Percentiles rank a stretch among this genome's conserved stretches.
These are phyloP conservation scores for Xylariales sp. DNA, from an alignment of 2,329 filamentous ascomycete genomes.

Conservation along the genomic window DNA sequence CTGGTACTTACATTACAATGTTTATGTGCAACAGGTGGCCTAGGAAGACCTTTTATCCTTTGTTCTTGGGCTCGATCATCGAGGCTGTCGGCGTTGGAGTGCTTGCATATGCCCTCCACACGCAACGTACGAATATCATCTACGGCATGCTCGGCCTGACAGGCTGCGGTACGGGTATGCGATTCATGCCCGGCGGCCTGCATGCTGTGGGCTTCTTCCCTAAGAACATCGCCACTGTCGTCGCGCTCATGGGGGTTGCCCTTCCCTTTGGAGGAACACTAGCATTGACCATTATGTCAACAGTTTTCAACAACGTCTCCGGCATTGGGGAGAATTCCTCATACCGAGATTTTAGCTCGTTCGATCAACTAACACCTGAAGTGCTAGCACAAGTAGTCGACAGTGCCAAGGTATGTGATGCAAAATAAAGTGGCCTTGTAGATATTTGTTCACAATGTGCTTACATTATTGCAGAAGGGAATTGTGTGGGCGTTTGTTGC, in stretches of 20 bases:
- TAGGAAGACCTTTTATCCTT: conserved; percentile 54
- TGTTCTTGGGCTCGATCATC: conserved; percentile 51
- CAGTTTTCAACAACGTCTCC: conserved; percentile 60
- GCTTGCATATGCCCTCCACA: conserved; percentile 52
- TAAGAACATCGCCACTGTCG: conserved; percentile 50
- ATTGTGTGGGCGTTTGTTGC: conserved; percentile 64
- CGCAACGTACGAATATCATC: conserved; percentile 42
- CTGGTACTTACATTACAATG: conserved; percentile 53
- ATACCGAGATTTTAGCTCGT: conserved; percentile 14
- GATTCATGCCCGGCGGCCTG: conserved; percentile 52
- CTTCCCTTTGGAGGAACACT: conserved; percentile 61
- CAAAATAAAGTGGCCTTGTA: too few species aligned
- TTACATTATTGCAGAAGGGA: conserved; percentile 30
- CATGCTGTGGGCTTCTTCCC: conserved; percentile 48
- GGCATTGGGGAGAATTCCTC: conserved; percentile 19
- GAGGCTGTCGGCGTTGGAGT: conserved; percentile 56
- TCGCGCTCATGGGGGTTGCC: conserved; percentile 56
- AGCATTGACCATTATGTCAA: conserved; percentile 62
- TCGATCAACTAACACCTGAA: conserved; percentile 22
- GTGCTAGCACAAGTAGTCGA: conserved; percentile 33
- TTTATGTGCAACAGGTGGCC: conserved; percentile 58
- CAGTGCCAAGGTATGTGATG: conserved; percentile 34
- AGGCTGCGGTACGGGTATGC: conserved; percentile 57
- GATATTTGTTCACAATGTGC: neutral
- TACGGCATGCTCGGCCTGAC: conserved; percentile 64